Percentiles rank a stretch among this genome's conserved stretches.
phyloP scores from a whole-genome alignment of 371 early-diverging fungal genomes.

The Paraphysoderma sedebokerense region DNA sequence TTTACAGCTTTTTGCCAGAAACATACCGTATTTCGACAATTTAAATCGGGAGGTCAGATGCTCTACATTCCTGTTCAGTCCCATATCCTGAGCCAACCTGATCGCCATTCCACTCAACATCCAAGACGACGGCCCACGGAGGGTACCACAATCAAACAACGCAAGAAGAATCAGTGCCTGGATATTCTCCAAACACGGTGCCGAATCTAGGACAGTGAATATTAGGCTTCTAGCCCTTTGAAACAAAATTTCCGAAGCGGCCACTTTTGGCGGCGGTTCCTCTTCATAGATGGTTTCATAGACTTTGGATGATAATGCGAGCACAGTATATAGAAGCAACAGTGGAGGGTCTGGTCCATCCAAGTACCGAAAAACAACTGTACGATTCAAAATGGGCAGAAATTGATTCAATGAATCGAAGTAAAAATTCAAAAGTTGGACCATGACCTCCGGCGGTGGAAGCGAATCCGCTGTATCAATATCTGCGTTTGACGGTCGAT shows the following conservation, averaged over 20 bases:
- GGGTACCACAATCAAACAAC: background rate
- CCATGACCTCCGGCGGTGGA: background rate
- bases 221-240: background rate
- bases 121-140: background rate
- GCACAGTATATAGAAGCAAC: background rate
- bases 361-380: background rate
- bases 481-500: background rate
- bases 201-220: background rate
- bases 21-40: no score
- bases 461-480: no score
- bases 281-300: background rate
- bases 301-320: background rate
- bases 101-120: background rate
- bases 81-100: conserved; percentile 1
- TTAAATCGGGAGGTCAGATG: no score
- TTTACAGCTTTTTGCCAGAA: no score
- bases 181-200: background rate
- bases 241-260: background rate
- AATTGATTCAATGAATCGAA: background rate
- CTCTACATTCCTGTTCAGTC: background rate
- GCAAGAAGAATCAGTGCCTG: conserved; percentile 1
- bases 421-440: background rate
- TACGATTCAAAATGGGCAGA: background rate
- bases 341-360: background rate
- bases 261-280: background rate